phyloP scores from a whole-genome alignment of 495 filamentous ascomycete genomes.

The Annulohypoxylon moriforme region DNA sequence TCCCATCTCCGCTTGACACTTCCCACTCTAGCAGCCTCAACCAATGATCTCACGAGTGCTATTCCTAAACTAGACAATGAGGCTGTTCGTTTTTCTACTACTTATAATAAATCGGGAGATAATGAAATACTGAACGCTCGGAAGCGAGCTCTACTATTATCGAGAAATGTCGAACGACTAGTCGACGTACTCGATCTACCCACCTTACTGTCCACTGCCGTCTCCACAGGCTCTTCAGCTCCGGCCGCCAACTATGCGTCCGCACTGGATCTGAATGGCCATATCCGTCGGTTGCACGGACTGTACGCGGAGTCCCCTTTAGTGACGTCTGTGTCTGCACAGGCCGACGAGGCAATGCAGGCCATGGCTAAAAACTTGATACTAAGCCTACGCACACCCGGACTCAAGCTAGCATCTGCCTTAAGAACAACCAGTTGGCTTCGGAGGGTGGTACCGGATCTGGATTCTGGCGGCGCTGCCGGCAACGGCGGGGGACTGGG shows the following conservation, averaged over 20 bases:
- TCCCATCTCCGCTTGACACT: constrained; percentile 74
- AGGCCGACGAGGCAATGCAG: constrained; percentile 90
- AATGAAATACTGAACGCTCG: constrained; percentile 75
- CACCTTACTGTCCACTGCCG: constrained; percentile 76
- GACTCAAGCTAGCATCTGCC: constrained; percentile 87
- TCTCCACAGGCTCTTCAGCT: constrained; percentile 56
- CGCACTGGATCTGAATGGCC: constrained; percentile 91
- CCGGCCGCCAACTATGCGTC: constrained; percentile 78
- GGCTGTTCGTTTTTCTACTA: constrained; percentile 81
- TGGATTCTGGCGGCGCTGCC: constrained; percentile 64
- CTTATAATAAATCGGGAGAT: constrained; percentile 81
- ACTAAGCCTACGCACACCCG: constrained; percentile 75
- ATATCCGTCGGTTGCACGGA: constrained; percentile 86
- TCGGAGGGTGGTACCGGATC: constrained; percentile 83
- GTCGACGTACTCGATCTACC: constrained; percentile 94
- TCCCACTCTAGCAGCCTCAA: constrained; percentile 72
- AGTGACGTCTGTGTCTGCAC: constrained; percentile 74
- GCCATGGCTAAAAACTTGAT: constrained; percentile 90
- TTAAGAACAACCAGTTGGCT: constrained; percentile 95
- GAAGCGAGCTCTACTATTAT: constrained; percentile 85
- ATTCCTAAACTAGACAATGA: constrained; percentile 84
- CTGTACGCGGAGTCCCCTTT: constrained; percentile 84
- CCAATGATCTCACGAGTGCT: constrained; percentile 71
- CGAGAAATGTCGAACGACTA: constrained; percentile 87
- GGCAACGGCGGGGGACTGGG: constrained; percentile 68